These are phyloP conservation scores for Cucumis melo DNA, from an alignment of 306 rosid species.

Conservation along the genomic window DNA sequence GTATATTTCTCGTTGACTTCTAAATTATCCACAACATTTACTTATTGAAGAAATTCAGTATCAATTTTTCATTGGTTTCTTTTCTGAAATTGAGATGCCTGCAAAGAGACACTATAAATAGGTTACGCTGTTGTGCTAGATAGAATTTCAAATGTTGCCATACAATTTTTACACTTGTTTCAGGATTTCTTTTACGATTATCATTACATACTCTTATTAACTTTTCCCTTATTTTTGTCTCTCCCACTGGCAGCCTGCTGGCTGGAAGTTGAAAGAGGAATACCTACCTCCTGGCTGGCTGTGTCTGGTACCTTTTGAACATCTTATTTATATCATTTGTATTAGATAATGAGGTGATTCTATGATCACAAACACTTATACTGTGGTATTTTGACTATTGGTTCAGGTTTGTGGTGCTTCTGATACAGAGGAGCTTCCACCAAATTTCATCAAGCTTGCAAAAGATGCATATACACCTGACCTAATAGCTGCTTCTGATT, in stretches of 20 bases:
- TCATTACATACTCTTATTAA: not conserved
- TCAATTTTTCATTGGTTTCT: not conserved
- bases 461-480: conserved; percentile 92
- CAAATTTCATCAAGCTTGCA: conserved; percentile 62
- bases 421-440: conserved; percentile 61
- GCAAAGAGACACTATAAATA: not conserved
- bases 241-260: conserved; percentile 69
- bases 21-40: not conserved
- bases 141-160: not conserved
- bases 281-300: conserved; percentile 83
- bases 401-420: conserved; percentile 93
- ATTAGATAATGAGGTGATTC: not conserved
- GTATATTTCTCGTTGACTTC: not conserved
- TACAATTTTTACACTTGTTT: not conserved
- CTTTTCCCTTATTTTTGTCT: not conserved
- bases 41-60: not conserved
- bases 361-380: conserved; percentile 3
- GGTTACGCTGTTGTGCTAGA: not conserved
- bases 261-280: conserved; percentile 88
- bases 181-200: not conserved
- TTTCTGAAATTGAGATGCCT: not conserved
- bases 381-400: conserved; percentile 10
- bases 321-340: conserved; percentile 5
- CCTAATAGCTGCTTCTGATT: conserved; percentile 85
- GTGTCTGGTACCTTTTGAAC: conserved; percentile 55